phyloP scores from a whole-genome alignment of 176 grass and related monocot genomes.

The Secale cereale region DNA sequence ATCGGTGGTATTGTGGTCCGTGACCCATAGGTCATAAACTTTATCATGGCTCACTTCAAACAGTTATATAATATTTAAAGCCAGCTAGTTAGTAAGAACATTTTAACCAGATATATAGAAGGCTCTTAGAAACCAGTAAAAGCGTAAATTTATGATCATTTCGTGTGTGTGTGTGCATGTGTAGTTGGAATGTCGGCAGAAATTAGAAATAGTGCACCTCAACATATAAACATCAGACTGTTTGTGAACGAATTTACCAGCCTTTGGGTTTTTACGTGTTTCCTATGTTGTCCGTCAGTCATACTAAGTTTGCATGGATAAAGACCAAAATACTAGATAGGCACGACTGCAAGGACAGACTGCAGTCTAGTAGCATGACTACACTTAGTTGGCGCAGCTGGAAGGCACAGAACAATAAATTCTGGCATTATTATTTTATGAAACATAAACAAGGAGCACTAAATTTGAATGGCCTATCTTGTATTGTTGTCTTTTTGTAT shows the following conservation, averaged over 20 bases:
- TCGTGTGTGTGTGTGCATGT: neutral
- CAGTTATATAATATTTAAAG: constrained; percentile 8
- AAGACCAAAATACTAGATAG: constrained; percentile 2
- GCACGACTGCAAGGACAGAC: neutral
- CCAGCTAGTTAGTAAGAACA: neutral
- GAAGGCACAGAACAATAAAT: neutral
- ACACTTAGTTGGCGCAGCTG: neutral
- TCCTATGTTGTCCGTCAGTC: neutral
- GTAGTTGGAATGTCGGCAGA: neutral
- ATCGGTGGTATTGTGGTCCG: constrained; percentile 30
- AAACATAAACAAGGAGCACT: neutral
- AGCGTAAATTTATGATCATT: constrained; percentile 3
- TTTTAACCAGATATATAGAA: neutral
- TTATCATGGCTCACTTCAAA: constrained; percentile 13
- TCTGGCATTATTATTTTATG: neutral
- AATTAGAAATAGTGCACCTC: neutral
- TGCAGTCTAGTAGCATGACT: constrained; percentile 4
- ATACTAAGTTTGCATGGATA: neutral
- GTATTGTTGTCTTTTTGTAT: neutral
- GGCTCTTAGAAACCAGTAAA: neutral
- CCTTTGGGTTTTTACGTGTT: neutral
- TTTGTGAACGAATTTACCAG: neutral
- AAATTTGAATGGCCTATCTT: neutral
- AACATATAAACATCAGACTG: neutral
- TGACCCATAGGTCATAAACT: constrained; percentile 6